These are phyloP conservation scores for Rhodotorula mucilaginosa DNA, from an alignment of 1,284 basidiomycete species.

Conservation along the genomic window DNA sequence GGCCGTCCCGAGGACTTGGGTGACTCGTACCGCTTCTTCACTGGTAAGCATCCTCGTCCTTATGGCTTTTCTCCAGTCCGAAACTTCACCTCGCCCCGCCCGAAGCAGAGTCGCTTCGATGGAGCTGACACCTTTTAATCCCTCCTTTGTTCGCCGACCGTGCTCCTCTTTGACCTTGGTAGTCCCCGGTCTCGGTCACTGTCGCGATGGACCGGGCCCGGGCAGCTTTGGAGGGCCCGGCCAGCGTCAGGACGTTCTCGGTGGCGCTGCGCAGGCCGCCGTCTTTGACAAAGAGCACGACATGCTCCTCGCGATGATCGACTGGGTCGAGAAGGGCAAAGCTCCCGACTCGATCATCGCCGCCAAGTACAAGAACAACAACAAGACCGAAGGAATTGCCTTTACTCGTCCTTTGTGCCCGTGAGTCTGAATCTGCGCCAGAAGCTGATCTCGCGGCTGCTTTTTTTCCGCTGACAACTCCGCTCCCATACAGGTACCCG, in stretches of 20 bases:
- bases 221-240: conserved; percentile 15
- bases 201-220: conserved; percentile 13
- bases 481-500: neutral
- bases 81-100: too few species aligned
- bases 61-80: neutral
- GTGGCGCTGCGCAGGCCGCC: neutral
- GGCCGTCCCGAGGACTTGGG: conserved; percentile 20
- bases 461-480: neutral
- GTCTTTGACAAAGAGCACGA: conserved; percentile 32
- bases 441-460: neutral
- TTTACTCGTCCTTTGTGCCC: conserved; percentile 25
- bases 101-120: too few species aligned
- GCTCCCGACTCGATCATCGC: conserved; percentile 29
- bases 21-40: conserved; percentile 38
- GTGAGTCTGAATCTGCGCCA: neutral
- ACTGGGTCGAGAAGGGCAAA: conserved; percentile 38
- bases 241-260: conserved; percentile 3
- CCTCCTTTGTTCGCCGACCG: neutral
- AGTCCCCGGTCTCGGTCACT: conserved; percentile 33
- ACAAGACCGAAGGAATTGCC: conserved; percentile 10
- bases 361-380: conserved; percentile 16
- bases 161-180: neutral
- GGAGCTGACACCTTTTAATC: too few species aligned
- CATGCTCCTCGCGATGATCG: conserved; percentile 32
- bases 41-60: neutral